Evolutionary conservation across 2,329 filamentous ascomycete species (phyloP).

Genomic region (Aureobasidium melanogenum): DNA sequence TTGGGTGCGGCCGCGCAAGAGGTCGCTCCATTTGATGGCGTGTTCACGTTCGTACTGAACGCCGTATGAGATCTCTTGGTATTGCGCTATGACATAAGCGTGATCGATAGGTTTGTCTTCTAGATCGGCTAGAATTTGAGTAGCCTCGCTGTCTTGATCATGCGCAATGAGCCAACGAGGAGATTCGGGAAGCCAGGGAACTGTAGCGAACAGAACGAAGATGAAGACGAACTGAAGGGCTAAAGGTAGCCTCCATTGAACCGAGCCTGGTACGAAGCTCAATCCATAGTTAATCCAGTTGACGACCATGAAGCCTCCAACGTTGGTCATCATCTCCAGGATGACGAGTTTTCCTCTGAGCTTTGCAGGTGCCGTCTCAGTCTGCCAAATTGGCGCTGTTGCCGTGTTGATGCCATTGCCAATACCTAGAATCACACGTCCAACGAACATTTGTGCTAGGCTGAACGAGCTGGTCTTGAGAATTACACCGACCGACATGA

Average conservation of each 20-base stretch:
- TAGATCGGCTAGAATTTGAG: slow-evolving; percentile 41
- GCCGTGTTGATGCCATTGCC: slow-evolving; percentile 45
- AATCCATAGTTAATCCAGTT: slow-evolving; percentile 38
- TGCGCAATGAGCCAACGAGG: slow-evolving; percentile 41
- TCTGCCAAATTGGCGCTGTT: slow-evolving; percentile 43
- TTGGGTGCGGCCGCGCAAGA: slow-evolving; percentile 40
- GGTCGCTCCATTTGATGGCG: slow-evolving; percentile 40
- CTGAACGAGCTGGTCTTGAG: slow-evolving; percentile 39
- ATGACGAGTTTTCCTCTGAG: slow-evolving; percentile 30
- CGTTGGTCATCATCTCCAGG: slow-evolving; percentile 40
- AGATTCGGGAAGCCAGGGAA: slow-evolving; percentile 40
- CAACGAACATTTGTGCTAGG: slow-evolving; percentile 43
- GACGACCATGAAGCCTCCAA: slow-evolving; percentile 40
- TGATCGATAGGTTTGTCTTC: slow-evolving; percentile 37
- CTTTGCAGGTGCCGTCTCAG: slow-evolving; percentile 38
- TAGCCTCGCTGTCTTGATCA: slow-evolving; percentile 36
- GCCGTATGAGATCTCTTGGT: slow-evolving; percentile 34
- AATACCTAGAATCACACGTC: slow-evolving; percentile 38
- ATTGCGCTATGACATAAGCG: slow-evolving; percentile 36
- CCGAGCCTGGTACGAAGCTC: slow-evolving; percentile 33
- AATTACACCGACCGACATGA: slow-evolving; percentile 42
- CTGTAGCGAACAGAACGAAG: slow-evolving; percentile 35
- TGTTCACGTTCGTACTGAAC: slow-evolving; percentile 43
- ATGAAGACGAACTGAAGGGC: slow-evolving; percentile 44
- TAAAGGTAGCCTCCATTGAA: slow-evolving; percentile 39